Base-by-base conservation (phyloP, 306 rosid species). In the Ceratonia siliqua region DNA sequence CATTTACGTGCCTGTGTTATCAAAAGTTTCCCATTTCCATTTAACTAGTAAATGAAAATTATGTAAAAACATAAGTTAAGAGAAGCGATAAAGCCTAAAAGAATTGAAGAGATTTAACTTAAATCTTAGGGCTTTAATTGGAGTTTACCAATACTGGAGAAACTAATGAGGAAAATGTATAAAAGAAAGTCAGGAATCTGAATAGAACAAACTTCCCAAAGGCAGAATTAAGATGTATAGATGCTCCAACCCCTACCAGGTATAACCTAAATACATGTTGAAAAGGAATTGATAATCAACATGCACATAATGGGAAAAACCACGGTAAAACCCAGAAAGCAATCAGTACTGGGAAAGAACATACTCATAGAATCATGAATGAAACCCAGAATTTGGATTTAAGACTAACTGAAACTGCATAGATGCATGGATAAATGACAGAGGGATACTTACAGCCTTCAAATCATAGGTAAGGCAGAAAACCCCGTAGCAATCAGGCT, bases 391-490 rank as follows among this genome's bases (percentile, higher is more conserved):
- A 71, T 21, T 54, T 15, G 28, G 48, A 61, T 38, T 52, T 12
- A 55, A 4, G 35, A 18, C 9, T 5, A 61, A 18, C 0, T 8
- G 48, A 35, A 9, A 22, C 46, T 3, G 13, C 27, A 41, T 0
- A 74, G 8, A 53, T 10, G 30, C 18, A 68, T 54, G 53, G 38
- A 75, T 42, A 68, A 42, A 75, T 57, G 36, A 42, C 21, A 76
- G 6, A 50, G 32, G 55, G 30, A 2, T 54, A 77, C 93, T 87
- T 53, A 94, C 99, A 59, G 97, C 99, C 90, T 87, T 85, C 81
- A 94, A 89, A 92, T 92, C 96, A 80, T 94, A 94, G 64, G 99
- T 94, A 70, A 94, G 99, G 75, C 99, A 92, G 79, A 94, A 94
- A 43, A 94, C 92, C 6, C 99, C 99, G 76, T 65, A 94, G 83